These are phyloP conservation scores for Pythium vanterpoolii DNA, from an alignment of 352 stramenopile genomes.

Conservation along the genomic window DNA sequence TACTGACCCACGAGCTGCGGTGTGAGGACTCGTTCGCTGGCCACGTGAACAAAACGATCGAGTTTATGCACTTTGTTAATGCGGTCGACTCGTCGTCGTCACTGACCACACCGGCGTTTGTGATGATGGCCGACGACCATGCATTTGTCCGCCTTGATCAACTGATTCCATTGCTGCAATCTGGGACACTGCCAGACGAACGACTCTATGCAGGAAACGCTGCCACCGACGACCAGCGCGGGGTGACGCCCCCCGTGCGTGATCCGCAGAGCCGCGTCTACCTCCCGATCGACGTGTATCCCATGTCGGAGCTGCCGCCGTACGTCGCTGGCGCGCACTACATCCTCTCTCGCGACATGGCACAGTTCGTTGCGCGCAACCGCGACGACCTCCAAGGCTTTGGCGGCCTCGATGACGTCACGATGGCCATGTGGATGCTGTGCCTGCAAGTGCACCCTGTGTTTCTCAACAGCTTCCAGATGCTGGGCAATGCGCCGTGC, in stretches of 20 bases:
- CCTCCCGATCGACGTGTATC: conserved; percentile 24
- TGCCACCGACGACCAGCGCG: conserved; percentile 12
- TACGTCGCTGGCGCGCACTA: conserved; percentile 38
- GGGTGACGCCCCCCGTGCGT: conserved; percentile 6
- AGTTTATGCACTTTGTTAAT: conserved; percentile 45
- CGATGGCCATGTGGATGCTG: conserved; percentile 51
- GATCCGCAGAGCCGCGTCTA: conserved; percentile 18
- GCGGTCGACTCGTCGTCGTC: not conserved
- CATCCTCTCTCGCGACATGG: conserved; percentile 33
- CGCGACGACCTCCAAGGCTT: conserved; percentile 6
- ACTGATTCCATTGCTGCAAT: conserved; percentile 1
- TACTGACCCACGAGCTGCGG: conserved; percentile 46
- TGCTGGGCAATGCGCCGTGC: conserved; percentile 31
- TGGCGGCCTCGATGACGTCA: conserved; percentile 44
- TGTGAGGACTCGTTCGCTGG: conserved; percentile 43
- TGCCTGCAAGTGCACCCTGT: conserved; percentile 37
- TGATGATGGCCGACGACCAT: conserved; percentile 63
- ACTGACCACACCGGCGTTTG: conserved; percentile 11
- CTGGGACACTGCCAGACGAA: not conserved
- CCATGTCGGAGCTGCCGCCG: conserved; percentile 26
- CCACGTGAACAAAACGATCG: conserved; percentile 44
- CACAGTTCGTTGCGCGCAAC: conserved; percentile 29
- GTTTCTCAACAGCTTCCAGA: conserved; percentile 39
- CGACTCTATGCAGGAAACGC: conserved; percentile 35
- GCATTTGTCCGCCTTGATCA: conserved; percentile 20